Evolutionary conservation across 208 protist genomes (phyloP).

Genomic region (Wallacemonas rigidus): DNA sequence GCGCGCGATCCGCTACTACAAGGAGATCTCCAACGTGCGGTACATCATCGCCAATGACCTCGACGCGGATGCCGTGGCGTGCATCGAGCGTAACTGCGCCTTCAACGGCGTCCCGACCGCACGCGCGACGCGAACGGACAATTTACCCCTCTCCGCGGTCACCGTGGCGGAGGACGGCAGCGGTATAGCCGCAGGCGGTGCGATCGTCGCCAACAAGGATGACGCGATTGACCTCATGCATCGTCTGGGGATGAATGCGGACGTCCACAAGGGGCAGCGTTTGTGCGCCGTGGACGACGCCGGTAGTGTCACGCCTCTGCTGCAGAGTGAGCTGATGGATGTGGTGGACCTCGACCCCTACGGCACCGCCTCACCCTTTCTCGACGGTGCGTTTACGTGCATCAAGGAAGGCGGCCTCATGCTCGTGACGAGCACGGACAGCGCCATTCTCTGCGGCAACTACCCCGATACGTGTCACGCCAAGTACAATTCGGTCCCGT

Average conservation of each 20-base stretch:
- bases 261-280: conserved; percentile 49
- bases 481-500: conserved; percentile 96
- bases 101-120: conserved; percentile 92
- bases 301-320: conserved; percentile 33
- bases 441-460: conserved; percentile 97
- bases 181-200: conserved; percentile 46
- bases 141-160: conserved; percentile 56
- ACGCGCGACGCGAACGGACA: conserved; percentile 70
- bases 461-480: conserved; percentile 96
- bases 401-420: conserved; percentile 97
- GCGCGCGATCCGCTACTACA: conserved; percentile 97
- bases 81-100: conserved; percentile 95
- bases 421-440: conserved; percentile 98
- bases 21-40: conserved; percentile 95
- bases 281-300: conserved; percentile 33
- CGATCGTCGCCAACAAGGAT: conserved; percentile 90
- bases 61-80: conserved; percentile 92
- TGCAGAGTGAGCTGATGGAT: conserved; percentile 93
- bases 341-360: conserved; percentile 99
- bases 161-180: not conserved
- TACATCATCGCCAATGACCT: conserved; percentile 99
- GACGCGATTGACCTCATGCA: conserved; percentile 94
- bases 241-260: conserved; percentile 68
- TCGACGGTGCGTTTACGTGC: conserved; percentile 96
- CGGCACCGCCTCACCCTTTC: conserved; percentile 96